A percentile compares a stretch with the other conserved stretches of the same genome.
Conservation (phyloP, 1,284 basidiomycete species). For the Ustilago xerochloae region DNA sequence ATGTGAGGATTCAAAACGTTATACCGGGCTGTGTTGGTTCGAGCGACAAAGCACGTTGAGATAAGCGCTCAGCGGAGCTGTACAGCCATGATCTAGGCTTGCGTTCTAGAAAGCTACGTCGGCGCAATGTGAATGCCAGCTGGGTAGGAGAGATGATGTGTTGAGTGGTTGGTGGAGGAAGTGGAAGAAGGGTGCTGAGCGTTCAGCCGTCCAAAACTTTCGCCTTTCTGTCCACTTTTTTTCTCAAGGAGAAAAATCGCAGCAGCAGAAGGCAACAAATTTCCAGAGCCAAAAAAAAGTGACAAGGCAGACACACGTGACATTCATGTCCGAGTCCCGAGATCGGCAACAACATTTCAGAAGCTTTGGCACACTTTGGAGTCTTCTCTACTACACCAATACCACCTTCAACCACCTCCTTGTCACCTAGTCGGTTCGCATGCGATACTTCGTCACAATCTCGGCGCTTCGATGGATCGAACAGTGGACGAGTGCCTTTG, state of each 20-base stretch:
- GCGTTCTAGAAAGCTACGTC: too few species aligned
- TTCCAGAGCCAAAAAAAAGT: slow-evolving; percentile 6
- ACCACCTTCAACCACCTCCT: neutral
- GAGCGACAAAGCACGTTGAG: neutral
- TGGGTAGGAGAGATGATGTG: too few species aligned
- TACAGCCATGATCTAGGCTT: neutral
- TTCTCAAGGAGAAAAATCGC: slow-evolving; percentile 6
- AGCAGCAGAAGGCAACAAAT: neutral
- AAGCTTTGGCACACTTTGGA: neutral
- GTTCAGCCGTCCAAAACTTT: slow-evolving; percentile 8
- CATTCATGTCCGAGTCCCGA: slow-evolving; percentile 19
- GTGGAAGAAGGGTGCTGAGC: too few species aligned
- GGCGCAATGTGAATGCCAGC: too few species aligned
- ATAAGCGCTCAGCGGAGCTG: neutral
- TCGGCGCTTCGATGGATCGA: too few species aligned
- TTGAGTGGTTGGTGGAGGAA: too few species aligned
- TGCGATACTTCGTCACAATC: too few species aligned
- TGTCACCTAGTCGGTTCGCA: too few species aligned
- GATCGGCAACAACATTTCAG: neutral
- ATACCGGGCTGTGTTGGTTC: neutral
- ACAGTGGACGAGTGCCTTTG: too few species aligned
- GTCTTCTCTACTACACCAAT: neutral
- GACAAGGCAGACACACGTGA: slow-evolving; percentile 16
- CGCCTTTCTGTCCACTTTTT: neutral
- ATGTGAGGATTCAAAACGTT: neutral